These are phyloP conservation scores for Xylaria sp. DNA, from an alignment of 2,329 filamentous ascomycete species.

Conservation along the genomic window DNA sequence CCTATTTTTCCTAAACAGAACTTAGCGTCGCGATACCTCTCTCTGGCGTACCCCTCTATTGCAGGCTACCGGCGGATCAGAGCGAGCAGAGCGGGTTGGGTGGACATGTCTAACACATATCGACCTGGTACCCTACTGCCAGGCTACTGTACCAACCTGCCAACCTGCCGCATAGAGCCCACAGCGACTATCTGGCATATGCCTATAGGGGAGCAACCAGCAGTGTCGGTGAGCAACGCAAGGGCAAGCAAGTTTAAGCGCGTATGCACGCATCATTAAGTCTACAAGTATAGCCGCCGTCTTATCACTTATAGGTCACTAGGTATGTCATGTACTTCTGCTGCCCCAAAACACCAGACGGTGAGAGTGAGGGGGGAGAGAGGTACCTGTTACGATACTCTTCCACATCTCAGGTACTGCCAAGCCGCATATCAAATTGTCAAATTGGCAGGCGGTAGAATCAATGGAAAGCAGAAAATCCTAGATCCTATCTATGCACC, in stretches of 20 bases:
- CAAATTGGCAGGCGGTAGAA: slow-evolving; percentile 9
- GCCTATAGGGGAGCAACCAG: background rate
- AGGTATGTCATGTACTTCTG: background rate
- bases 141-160: slow-evolving; percentile 19
- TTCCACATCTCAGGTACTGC: slow-evolving; percentile 3
- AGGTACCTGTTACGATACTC: slow-evolving; percentile 6
- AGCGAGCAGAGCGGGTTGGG: slow-evolving; percentile 5
- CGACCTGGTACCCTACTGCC: background rate
- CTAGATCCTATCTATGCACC: background rate
- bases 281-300: slow-evolving; percentile 3
- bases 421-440: slow-evolving; percentile 18
- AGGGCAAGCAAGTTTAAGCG: slow-evolving; percentile 10
- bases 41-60: background rate
- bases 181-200: slow-evolving; percentile 10
- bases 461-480: background rate
- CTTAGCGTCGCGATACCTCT: slow-evolving; percentile 9
- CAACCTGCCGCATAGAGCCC: slow-evolving; percentile 14
- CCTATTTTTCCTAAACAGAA: slow-evolving; percentile 32
- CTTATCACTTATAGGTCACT: slow-evolving; percentile 15
- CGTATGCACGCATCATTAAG: slow-evolving; percentile 13
- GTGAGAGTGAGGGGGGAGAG: background rate
- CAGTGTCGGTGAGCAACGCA: slow-evolving; percentile 29
- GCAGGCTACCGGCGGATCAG: background rate
- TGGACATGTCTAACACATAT: slow-evolving; percentile 1
- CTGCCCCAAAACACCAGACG: background rate